Conservation (phyloP, 805 yeast genomes). For the fission yeast (Schizosaccharomyces pombe) region ASM294v3 CU329670.1:3618001-3618500, state of each 20-base stretch:
- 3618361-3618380: slow-evolving; percentile 79
- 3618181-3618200: slow-evolving; percentile 96
- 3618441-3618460: slow-evolving; percentile 96
- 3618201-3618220: slow-evolving; percentile 69
- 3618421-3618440: slow-evolving; percentile 92
- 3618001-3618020: slow-evolving; percentile 77
- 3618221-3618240: slow-evolving; percentile 96
- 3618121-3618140: slow-evolving; percentile 88
- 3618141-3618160: slow-evolving; percentile 98
- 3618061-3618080: slow-evolving; percentile 96
- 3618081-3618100: slow-evolving; percentile 92
- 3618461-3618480: slow-evolving; percentile 87
- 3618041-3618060: slow-evolving; percentile 89
- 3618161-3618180: slow-evolving; percentile 91
- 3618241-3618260: slow-evolving; percentile 83
- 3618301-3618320: slow-evolving; percentile 97
- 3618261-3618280: slow-evolving; percentile 71
- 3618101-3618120: slow-evolving; percentile 88
- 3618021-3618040: slow-evolving; percentile 87
- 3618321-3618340: slow-evolving; percentile 87
- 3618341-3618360: slow-evolving; percentile 70
- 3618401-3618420: slow-evolving; percentile 96
- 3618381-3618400: slow-evolving; percentile 84
- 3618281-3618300: slow-evolving; percentile 78
- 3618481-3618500: slow-evolving; percentile 91